A percentile compares a stretch with the other conserved stretches of the same genome.
phyloP scores from a whole-genome alignment of 2,329 filamentous ascomycete genomes.

The Colletotrichum zoysiae region DNA sequence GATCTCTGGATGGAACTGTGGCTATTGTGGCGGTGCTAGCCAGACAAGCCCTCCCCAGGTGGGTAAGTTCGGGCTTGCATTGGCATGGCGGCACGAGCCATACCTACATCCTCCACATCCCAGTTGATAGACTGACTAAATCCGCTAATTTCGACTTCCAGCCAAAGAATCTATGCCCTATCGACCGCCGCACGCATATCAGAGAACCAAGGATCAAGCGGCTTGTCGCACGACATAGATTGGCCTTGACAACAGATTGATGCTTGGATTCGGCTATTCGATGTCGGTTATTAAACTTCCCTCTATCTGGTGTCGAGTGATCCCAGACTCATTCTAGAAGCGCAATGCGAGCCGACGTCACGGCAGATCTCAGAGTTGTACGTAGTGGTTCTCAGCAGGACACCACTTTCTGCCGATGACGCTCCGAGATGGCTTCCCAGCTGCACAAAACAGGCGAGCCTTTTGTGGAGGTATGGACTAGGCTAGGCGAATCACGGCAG shows the following conservation, averaged over 20 bases:
- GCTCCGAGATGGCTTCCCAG: slow-evolving; percentile 17
- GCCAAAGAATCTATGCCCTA: not conserved
- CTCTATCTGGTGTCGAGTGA: not conserved
- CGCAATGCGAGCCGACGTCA: not conserved
- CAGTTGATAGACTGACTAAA: too few relatives aligned
- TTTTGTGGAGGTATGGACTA: slow-evolving; percentile 21
- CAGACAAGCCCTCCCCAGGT: not conserved
- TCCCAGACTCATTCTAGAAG: not conserved
- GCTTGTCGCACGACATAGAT: not conserved
- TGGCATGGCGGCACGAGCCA: slow-evolving; percentile 30
- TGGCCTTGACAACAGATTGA: not conserved
- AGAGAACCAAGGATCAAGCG: not conserved
- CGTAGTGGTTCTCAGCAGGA: not conserved
- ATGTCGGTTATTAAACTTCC: not conserved
- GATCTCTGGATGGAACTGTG: not conserved
- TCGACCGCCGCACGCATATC: too few relatives aligned
- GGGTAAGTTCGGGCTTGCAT: slow-evolving; percentile 13
- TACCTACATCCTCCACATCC: slow-evolving; percentile 2
- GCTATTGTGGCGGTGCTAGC: not conserved
- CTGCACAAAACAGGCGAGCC: slow-evolving; percentile 23
- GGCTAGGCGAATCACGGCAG: slow-evolving; percentile 35
- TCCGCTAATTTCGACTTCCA: not conserved
- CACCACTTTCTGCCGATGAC: slow-evolving; percentile 25
- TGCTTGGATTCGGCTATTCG: not conserved
- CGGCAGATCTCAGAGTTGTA: not conserved